Evolutionary conservation across 768 basidiomycete genomes (phyloP).

Genomic region (Lenzites betulinus): DNA sequence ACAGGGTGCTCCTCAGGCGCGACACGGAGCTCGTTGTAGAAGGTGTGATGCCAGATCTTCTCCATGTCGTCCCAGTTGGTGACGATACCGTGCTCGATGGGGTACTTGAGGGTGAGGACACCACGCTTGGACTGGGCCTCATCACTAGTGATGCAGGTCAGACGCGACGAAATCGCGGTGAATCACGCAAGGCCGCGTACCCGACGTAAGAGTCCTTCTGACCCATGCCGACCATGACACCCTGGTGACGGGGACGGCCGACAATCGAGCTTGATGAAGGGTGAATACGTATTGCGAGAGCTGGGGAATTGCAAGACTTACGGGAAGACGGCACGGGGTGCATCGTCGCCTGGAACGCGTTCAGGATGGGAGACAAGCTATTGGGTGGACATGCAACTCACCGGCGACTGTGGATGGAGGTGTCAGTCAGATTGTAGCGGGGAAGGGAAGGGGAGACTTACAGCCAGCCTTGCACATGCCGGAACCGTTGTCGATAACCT

Average conservation of each 20-base stretch:
- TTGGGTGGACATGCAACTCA: conserved; percentile 12
- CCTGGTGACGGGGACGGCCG: conserved; percentile 71
- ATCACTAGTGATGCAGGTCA: conserved; percentile 43
- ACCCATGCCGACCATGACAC: conserved; percentile 79
- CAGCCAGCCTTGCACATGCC: conserved; percentile 99
- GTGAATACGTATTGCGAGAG: background rate
- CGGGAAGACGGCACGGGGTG: conserved; percentile 98
- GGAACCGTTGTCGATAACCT: conserved; percentile 94
- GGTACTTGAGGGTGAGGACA: conserved; percentile 70
- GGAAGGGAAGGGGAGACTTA: conserved; percentile 44
- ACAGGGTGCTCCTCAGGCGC: conserved; percentile 93
- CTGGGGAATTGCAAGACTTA: conserved; percentile 46
- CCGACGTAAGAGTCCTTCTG: conserved; percentile 80
- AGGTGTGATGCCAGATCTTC: conserved; percentile 77
- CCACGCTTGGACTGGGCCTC: conserved; percentile 76
- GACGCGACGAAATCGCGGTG: background rate
- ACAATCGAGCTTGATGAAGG: conserved; percentile 54
- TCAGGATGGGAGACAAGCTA: background rate
- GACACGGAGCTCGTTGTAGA: conserved; percentile 91
- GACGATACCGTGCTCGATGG: conserved; percentile 72
- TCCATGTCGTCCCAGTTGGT: conserved; percentile 81
- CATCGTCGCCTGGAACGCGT: conserved; percentile 76
- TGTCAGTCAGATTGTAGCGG: conserved; percentile 58
- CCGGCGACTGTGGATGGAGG: conserved; percentile 70
- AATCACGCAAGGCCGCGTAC: conserved; percentile 35